Conservation (phyloP, 2,329 filamentous ascomycete genomes). For the Myriosclerotinia curreyana region DNA sequence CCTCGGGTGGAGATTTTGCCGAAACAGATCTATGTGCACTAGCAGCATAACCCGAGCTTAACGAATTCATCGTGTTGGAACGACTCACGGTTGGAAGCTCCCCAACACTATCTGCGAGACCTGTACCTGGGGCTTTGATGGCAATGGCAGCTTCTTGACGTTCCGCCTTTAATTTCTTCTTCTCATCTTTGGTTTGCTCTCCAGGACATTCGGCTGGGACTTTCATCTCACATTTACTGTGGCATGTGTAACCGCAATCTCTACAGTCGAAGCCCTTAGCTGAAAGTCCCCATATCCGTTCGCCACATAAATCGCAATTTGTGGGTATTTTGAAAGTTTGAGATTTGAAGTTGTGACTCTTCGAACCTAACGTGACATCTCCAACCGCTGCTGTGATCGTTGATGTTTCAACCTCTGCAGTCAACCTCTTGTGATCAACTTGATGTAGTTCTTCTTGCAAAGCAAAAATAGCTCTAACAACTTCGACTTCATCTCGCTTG, state of each 20-base stretch:
- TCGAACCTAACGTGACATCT: conserved; percentile 86
- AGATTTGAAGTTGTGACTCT: conserved; percentile 97
- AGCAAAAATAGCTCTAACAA: conserved; percentile 78
- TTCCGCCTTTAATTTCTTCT: conserved; percentile 86
- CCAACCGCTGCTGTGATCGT: conserved; percentile 91
- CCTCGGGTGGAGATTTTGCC: conserved; percentile 50
- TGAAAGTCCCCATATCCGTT: conserved; percentile 94
- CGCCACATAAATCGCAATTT: conserved; percentile 94
- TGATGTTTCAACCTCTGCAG: conserved; percentile 86
- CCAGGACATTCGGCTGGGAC: conserved; percentile 94
- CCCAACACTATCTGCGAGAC: conserved; percentile 49
- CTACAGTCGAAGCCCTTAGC: conserved; percentile 95
- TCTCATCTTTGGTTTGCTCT: conserved; percentile 89
- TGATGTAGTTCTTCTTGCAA: conserved; percentile 84
- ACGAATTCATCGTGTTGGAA: conserved; percentile 81
- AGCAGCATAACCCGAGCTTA: conserved; percentile 83
- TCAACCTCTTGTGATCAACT: conserved; percentile 77
- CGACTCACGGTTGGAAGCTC: conserved; percentile 69
- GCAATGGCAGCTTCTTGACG: conserved; percentile 73
- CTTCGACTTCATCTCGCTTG: conserved; percentile 81
- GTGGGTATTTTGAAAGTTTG: conserved; percentile 99
- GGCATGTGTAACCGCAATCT: conserved; percentile 96
- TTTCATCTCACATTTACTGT: conserved; percentile 99
- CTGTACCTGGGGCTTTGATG: conserved; percentile 30
- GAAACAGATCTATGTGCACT: conserved; percentile 75